Percentiles rank a stretch among this genome's conserved stretches.
phyloP scores from a whole-genome alignment of 768 basidiomycete species.

The Nidularia pulvinata region DNA sequence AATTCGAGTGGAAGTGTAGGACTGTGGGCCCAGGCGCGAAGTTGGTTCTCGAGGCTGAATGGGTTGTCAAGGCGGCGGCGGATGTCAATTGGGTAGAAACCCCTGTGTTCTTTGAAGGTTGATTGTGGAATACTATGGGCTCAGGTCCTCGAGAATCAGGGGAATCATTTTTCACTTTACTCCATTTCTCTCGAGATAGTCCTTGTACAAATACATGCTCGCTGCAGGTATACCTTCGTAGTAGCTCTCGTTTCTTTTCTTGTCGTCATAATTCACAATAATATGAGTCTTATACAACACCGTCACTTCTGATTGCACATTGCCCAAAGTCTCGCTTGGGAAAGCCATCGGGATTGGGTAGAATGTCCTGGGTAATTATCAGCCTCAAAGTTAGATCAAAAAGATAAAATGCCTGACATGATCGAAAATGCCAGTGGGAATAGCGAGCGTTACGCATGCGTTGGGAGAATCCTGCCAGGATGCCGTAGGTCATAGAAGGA shows the following conservation, averaged over 20 bases:
- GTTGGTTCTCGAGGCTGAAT: constrained; percentile 42
- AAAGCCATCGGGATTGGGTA: constrained; percentile 64
- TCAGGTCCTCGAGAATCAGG: not conserved
- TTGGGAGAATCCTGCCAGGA: constrained; percentile 68
- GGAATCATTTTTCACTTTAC: no score
- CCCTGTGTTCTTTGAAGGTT: not conserved
- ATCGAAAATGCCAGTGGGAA: constrained; percentile 81
- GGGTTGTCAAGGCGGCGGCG: constrained; percentile 48
- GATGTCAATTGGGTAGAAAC: constrained; percentile 23
- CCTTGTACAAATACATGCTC: not conserved
- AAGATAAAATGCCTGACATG: constrained; percentile 36
- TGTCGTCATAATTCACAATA: not conserved
- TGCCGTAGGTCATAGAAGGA: not conserved
- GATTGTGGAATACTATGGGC: not conserved
- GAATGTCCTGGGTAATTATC: constrained; percentile 49
- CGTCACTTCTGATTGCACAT: constrained; percentile 67
- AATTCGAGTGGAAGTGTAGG: constrained; percentile 52
- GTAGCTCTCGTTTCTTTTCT: not conserved
- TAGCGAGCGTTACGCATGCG: constrained; percentile 72
- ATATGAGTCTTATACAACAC: constrained; percentile 32
- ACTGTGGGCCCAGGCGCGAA: constrained; percentile 36
- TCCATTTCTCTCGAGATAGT: no score
- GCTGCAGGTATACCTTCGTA: not conserved
- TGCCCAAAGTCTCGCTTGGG: constrained; percentile 60
- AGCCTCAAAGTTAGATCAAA: not conserved